Percentiles rank a stretch among this genome's conserved stretches.
These are phyloP conservation scores for Acanthamoeba sp. DNA, from an alignment of 208 protist species.

Conservation along the genomic window DNA sequence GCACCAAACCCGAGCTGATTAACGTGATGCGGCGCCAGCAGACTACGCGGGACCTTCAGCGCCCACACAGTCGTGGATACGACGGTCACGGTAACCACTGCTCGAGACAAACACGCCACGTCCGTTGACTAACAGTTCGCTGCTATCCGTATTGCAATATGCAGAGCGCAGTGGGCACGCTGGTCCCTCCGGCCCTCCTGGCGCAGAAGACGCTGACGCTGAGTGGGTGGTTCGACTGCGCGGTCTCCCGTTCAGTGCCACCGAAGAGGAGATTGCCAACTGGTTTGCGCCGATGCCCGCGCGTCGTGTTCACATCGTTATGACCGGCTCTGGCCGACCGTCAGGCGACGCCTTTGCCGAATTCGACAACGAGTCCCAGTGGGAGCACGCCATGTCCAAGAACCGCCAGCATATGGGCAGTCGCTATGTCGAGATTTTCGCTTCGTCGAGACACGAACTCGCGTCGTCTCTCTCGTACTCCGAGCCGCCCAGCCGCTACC, in stretches of 20 bases:
- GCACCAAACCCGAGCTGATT: conserved; percentile 1
- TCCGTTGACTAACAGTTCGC: too few species aligned
- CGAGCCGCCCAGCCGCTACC: neutral
- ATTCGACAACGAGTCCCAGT: conserved; percentile 4
- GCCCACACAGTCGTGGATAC: neutral
- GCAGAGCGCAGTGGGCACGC: neutral
- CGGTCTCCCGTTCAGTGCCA: conserved; percentile 51
- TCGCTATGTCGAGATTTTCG: conserved; percentile 55
- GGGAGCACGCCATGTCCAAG: conserved; percentile 52
- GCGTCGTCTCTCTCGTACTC: neutral
- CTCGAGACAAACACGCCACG: too few species aligned
- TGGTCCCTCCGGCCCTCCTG: neutral
- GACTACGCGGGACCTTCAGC: neutral
- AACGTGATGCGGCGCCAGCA: conserved; percentile 42
- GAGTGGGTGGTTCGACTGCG: conserved; percentile 47
- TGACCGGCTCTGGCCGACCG: neutral
- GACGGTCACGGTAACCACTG: too few species aligned
- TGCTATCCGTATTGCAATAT: too few species aligned
- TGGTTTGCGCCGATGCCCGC: conserved; percentile 61
- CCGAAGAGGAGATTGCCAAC: conserved; percentile 26
- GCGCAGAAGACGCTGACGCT: neutral
- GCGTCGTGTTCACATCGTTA: neutral
- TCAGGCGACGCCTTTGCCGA: conserved; percentile 59
- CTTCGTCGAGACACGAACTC: conserved; percentile 18
- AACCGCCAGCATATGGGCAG: conserved; percentile 57